Evolutionary conservation across 495 filamentous ascomycete genomes (phyloP), one percentile per base, ranked within the genome.

Genomic region (Neurospora sp.): DNA sequence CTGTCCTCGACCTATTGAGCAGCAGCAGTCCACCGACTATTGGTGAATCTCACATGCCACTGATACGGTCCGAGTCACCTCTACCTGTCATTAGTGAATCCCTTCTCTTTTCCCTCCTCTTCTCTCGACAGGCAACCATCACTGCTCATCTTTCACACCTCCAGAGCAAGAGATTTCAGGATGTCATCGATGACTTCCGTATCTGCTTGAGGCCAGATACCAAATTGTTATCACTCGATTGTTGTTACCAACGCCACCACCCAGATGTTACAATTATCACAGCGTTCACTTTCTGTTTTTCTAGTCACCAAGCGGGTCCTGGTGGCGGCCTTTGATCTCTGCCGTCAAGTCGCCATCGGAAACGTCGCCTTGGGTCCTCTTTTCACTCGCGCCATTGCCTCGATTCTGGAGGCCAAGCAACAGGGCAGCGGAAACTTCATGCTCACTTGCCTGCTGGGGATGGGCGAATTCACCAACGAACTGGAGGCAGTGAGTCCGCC

Each of bases 301-400:
- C 35, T 35, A 4, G 35, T 35, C 35, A 6, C 35, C 35, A 35
- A 35, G 35, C 35, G 35, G 35, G 35, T 35, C 35, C 35, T 35
- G 35, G 35, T 35, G 35, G 35, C 35, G 35, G 35, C 18, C 8
- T 45, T 20, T 45, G 9, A 45, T 45, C 42, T 20, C 3, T 45
- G 8, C 18, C n/a, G 42, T 45, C 42, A 20, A 9, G 8, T 37
- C 18, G 42, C 18, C 42, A 74, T 82, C 4, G 72, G 68, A 9
- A 86, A 83, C 75, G 73, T 85, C 59, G 76, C 80, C 39, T 40
- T 79, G 42, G 80, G 80, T 35, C 82, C 84, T 12, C 70, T 83
- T 2, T 27, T 84, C 8, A 80, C 77, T 7, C 78, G 69, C 40
- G 79, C 72, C 14, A 20, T 86, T 1, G 81, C 42, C 42, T 44